A percentile compares a stretch with the other conserved stretches of the same genome.
phyloP scores from a whole-genome alignment of 1,284 basidiomycete genomes.

The Malassezia yamatoensis region DNA sequence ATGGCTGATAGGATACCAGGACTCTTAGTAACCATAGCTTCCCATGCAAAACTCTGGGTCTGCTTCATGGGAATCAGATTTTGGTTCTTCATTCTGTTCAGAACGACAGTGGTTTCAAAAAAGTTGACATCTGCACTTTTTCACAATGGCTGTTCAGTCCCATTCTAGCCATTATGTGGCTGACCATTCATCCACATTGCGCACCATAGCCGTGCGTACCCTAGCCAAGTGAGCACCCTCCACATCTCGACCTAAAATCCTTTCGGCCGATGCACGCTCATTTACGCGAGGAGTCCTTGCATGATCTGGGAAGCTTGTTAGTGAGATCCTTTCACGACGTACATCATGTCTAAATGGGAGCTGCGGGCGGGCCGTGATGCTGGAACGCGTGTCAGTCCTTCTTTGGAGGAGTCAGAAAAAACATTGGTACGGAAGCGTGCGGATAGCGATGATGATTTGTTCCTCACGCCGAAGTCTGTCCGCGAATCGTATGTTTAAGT shows the following conservation, averaged over 20 bases:
- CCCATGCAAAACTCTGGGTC: too few species aligned
- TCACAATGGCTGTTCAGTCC: not conserved
- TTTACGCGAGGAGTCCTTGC: slow-evolving; percentile 3
- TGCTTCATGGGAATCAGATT: too few species aligned
- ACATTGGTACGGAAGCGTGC: not conserved
- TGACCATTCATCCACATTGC: not conserved
- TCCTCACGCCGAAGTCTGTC: slow-evolving; percentile 8
- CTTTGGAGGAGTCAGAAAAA: not conserved
- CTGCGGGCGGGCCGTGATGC: slow-evolving; percentile 7
- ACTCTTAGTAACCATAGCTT: too few species aligned
- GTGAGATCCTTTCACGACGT: not conserved
- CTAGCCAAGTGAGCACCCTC: not conserved
- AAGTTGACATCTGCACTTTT: not conserved
- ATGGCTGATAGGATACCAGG: too few species aligned
- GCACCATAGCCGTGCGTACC: not conserved
- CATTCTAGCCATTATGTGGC: not conserved
- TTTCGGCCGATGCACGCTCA: slow-evolving; percentile 14
- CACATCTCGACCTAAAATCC: not conserved
- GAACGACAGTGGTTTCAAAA: too few species aligned
- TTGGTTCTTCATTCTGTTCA: too few species aligned
- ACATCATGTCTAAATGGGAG: not conserved
- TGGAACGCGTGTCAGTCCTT: slow-evolving; percentile 1
- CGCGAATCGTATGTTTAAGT: slow-evolving; percentile 7
- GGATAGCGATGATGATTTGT: slow-evolving; percentile 1
- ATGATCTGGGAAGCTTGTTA: not conserved